Base-by-base conservation (phyloP, 805 yeast genomes). In the Barnettozyma populi region DNA sequence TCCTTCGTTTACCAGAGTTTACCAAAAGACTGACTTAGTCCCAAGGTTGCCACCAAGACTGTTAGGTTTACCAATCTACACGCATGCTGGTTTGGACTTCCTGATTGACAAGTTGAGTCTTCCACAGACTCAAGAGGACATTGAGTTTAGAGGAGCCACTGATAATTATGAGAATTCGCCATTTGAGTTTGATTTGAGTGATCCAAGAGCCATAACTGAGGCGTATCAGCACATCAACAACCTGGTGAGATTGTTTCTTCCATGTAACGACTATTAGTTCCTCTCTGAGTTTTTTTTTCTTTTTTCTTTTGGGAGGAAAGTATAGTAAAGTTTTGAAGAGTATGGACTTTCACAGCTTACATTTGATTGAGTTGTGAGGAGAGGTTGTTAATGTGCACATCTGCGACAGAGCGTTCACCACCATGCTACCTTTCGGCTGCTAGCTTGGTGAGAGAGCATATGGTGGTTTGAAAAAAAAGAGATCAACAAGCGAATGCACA, bases 21-120 rank as follows among this genome's bases (percentile, higher is more conserved):
- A 72, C 10, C 86, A 82, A 55, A 59, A 67, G 23, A 70, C 71
- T 18, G 92, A 84, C 54, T 54, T 75, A 21, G 79, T 84, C 20
- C 84, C 89, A 0, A 57, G 66, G 49, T 63, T 82, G 24, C 90
- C 90, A 7, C 82, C 84, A 13, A 65, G 72, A 3, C 67, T n/a
- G 47, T 37, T 46, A 10, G 46, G 41, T 13, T 41, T 34, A 2
- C 47, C 46, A 25, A 47, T 6, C 50, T 57, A 53, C 59, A 69
- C 50, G 57, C 73, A 54, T 56, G 58, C 53, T 59, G 72, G 62
- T 56, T 66, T 53, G 57, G 49, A 50, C 58, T 68, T 58, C 61
- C 67, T 47, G 61, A 52, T 56, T 60, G 70, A 53, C 4, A 67
- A 64, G 13, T 64, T 68, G 1, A 63, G 56, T 31, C 59, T 70